phyloP scores from a whole-genome alignment of 176 grass and related monocot species.

The Stipa capillata region DNA sequence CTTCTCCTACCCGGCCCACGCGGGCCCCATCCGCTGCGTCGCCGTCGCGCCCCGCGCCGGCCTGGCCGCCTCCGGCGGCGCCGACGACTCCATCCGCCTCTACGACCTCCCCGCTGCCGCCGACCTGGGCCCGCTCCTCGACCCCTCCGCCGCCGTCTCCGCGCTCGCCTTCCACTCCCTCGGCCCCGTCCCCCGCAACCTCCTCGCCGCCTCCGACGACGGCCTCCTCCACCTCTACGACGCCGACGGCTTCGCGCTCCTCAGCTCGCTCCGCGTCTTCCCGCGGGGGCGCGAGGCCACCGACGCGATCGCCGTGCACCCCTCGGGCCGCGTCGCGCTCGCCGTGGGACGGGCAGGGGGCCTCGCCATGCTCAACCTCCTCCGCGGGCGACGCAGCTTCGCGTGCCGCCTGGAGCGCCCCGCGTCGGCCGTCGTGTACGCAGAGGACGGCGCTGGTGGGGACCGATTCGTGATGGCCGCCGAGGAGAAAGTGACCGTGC shows the following conservation, averaged over 20 bases:
- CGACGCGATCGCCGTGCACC: constrained; percentile 57
- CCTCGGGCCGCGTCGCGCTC: constrained; percentile 59
- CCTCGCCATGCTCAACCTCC: constrained; percentile 70
- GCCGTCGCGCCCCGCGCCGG: constrained; percentile 33
- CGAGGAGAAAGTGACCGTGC: constrained; percentile 51
- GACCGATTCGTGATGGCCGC: constrained; percentile 51
- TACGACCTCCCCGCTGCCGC: constrained; percentile 66
- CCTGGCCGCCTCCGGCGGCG: constrained; percentile 49
- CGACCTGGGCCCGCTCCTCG: constrained; percentile 72
- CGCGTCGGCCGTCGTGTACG: constrained; percentile 45
- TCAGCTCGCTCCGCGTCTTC: constrained; percentile 35
- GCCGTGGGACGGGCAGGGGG: constrained; percentile 51
- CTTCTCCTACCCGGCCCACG: constrained; percentile 83
- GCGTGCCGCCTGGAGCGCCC: constrained; percentile 58
- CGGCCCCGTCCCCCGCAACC: constrained; percentile 72
- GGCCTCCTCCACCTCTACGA: constrained; percentile 73
- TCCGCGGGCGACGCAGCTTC: constrained; percentile 64
- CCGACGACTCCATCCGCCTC: constrained; percentile 70
- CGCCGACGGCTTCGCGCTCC: constrained; percentile 69
- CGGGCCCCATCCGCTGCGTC: constrained; percentile 68
- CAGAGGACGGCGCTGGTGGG: neutral
- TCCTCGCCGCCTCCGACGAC: constrained; percentile 78
- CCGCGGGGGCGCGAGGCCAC: constrained; percentile 25
- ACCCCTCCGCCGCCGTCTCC: constrained; percentile 65
- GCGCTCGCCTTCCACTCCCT: constrained; percentile 69